Evolutionary conservation across 2,329 filamentous ascomycete genomes (phyloP), one percentile per base, ranked within the genome.

Genomic region (Corynespora cassiicola): DNA sequence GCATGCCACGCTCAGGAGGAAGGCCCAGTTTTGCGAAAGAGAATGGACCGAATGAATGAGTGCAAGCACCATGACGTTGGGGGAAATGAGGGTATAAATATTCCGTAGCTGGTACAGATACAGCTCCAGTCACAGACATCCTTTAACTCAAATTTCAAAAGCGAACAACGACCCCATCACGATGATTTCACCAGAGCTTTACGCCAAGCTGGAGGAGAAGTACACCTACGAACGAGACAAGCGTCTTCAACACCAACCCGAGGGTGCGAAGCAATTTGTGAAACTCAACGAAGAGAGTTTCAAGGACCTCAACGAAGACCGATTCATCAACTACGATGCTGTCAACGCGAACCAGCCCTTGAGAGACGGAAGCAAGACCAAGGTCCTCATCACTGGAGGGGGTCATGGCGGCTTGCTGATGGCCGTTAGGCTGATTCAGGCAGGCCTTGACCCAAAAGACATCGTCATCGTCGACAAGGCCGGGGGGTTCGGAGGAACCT

Each of bases 401-500:
- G 73, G 72, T 0, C 68, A 61, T 32, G 65, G 63, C 6, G 72
- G 70, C 4, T 56, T 74, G 6, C 41, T 66, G 7, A 66, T 53
- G 43, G 70, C 70, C 4, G 64, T 68, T 2, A 56, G 63, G 1
- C 43, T 73, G 7, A 56, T 72, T 15, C 50, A 71, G 42, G 49
- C 61, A 5, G 67, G 68, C 3, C 56, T 68, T 47, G 42, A 36
- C 7, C 36, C 54, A 12, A 50, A 62, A 3, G 61, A 72, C 30
- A 62, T 74, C 20, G 43, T 55, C 9, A 61, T 74, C 12, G 50
- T 73, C 8, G 73, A 75, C 47, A 75, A 54, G 6, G 72, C 70
- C 14, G 66, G 65, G 4, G 71, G 70, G 3, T 75, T 74, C 46
- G 73, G 74, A 3, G 74, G 74, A 2, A 73, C 71, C 2, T 76